phyloP scores from a whole-genome alignment of 805 yeast genomes.

The Groenewaldozyma salmanticensis region DNA sequence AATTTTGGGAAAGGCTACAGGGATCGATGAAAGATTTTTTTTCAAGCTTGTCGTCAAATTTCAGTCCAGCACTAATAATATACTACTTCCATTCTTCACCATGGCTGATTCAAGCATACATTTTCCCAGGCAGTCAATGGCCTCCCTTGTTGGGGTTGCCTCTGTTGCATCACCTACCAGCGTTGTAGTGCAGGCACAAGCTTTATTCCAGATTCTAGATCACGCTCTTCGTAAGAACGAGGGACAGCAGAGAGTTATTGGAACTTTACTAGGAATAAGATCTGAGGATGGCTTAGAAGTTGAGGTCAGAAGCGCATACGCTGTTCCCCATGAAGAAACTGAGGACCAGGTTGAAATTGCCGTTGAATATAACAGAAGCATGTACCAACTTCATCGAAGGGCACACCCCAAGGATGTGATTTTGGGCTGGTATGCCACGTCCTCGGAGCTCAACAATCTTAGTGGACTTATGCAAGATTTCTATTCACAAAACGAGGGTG shows the following conservation, averaged over 20 bases:
- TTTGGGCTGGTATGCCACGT: conserved; percentile 72
- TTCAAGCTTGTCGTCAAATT: not conserved
- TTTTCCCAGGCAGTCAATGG: conserved; percentile 16
- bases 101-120: conserved; percentile 19
- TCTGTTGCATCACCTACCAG: conserved; percentile 17
- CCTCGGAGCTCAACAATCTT: conserved; percentile 52
- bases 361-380: conserved; percentile 61
- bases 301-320: conserved; percentile 64
- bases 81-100: no score
- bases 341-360: conserved; percentile 71
- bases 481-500: conserved; percentile 54
- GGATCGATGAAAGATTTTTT: not conserved
- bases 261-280: conserved; percentile 71
- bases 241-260: conserved; percentile 55
- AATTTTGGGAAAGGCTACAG: no score
- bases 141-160: conserved; percentile 13
- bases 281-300: conserved; percentile 75
- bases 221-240: conserved; percentile 50
- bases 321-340: conserved; percentile 70
- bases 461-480: conserved; percentile 75
- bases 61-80: not conserved
- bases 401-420: conserved; percentile 71
- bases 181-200: conserved; percentile 32
- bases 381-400: conserved; percentile 62
- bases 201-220: conserved; percentile 68